Evolutionary conservation across 176 grass and related monocot genomes (phyloP).

Genomic region (Alopecurus myosuroides): DNA sequence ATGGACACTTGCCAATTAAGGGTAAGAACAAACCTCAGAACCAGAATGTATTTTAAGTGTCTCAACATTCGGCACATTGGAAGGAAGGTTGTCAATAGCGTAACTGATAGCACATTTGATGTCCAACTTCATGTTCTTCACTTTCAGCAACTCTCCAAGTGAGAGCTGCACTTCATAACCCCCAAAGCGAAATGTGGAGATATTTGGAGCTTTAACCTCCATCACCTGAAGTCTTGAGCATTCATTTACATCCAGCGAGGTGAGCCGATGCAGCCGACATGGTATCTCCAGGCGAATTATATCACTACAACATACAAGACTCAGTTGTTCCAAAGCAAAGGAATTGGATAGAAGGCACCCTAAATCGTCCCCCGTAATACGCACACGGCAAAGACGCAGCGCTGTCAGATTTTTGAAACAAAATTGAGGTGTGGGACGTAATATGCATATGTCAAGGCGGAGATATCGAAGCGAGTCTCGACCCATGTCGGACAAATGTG

Average conservation of each 20-base stretch:
- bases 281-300: background rate
- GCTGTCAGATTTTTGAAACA: background rate
- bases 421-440: background rate
- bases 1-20: background rate
- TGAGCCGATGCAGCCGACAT: background rate
- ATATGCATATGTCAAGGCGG: background rate
- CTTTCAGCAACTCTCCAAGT: background rate
- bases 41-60: background rate
- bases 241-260: background rate
- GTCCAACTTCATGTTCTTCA: background rate
- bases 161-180: background rate
- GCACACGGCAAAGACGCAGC: background rate
- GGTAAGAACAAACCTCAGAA: background rate
- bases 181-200: background rate
- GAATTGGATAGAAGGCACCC: background rate
- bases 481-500: background rate
- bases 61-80: slow-evolving; percentile 4
- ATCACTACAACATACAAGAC: background rate
- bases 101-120: no score
- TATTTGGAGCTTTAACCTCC: background rate
- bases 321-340: background rate
- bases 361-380: background rate
- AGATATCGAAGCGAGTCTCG: background rate
- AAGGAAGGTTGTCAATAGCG: no score
- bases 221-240: background rate